Evolutionary conservation across 2,329 filamentous ascomycete genomes (phyloP).

Genomic region (Cryphonectria naterciae): DNA sequence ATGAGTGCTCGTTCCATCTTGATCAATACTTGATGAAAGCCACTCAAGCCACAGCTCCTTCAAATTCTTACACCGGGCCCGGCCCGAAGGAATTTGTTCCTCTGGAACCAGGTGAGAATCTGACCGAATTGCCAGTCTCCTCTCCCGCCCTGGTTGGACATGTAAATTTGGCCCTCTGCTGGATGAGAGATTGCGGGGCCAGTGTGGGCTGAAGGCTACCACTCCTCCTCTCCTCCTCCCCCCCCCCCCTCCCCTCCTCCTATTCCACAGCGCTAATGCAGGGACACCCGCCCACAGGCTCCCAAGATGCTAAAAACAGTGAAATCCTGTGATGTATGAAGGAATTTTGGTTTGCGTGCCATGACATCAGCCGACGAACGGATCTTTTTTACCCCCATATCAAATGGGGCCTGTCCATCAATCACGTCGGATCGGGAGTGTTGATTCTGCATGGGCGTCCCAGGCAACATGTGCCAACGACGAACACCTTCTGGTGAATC

Average conservation of each 20-base stretch:
- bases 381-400: neutral
- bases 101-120: neutral
- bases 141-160: neutral
- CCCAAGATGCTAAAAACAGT: slow-evolving; percentile 8
- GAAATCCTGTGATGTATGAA: neutral
- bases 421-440: slow-evolving; percentile 4
- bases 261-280: slow-evolving; percentile 19
- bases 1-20: neutral
- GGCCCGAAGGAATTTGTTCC: neutral
- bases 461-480: neutral
- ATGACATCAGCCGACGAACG: slow-evolving; percentile 7
- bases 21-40: neutral
- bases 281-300: slow-evolving; percentile 11
- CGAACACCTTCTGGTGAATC: neutral
- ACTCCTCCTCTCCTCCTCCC: neutral
- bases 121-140: slow-evolving; percentile 5
- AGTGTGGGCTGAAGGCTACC: neutral
- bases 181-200: neutral
- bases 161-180: slow-evolving; percentile 6
- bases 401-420: neutral
- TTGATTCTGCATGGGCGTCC: neutral
- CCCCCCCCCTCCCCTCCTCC: neutral
- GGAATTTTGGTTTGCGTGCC: neutral
- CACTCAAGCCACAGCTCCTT: slow-evolving; percentile 9
- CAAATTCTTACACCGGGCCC: neutral